Evolutionary conservation across 306 rosid genomes (phyloP), one percentile per base, ranked within the genome.

Genomic region (Bauhinia variegata): DNA sequence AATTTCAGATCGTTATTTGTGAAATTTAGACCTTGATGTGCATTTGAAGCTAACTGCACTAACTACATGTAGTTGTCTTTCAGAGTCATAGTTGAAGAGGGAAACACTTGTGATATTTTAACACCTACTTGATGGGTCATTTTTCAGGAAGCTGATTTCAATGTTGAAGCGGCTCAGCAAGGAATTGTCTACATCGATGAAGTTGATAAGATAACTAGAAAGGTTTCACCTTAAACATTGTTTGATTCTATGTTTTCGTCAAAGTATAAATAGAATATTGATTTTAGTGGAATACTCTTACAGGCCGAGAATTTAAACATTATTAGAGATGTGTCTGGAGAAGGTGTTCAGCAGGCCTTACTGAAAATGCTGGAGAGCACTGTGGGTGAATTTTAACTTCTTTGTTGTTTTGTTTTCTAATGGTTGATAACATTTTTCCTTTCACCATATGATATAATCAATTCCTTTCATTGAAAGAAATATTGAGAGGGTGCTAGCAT

Each of bases 361-460:
- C 80, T 88, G 31, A 88, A 85, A 88, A 88, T 88, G 89, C 75
- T 85, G 57, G 95, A 88, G 81, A 89, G 95, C 85, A 88, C 84
- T 14, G 91, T 88, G 74, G 70, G 87, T 72, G 42, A 67, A 61
- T 61, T 57, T 67, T 16, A 19, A 17, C 13, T 63, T 44, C 16
- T 50, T 43, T 8, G 42, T 44, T 48, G 33, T 53, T 16, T 42
- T 31, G 43, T 51, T 54, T 43, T 4, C 11, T 47, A 7, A 18
- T 16, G 23, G 19, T 36, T 36, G 49, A 32, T 14, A 31, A 38
- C 51, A 70, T 63, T 51, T 5, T 46, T 14, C 41, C 39, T 34
- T 16, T 23, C 28, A 23, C 28, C 28, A 23, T 23, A 23, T 23
- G 2, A 23, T 23, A 23, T 1, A 23, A 23, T 23, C 28, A 23